Conservation (phyloP, 352 stramenopile genomes). For the Globisporangium cystogenes region DNA sequence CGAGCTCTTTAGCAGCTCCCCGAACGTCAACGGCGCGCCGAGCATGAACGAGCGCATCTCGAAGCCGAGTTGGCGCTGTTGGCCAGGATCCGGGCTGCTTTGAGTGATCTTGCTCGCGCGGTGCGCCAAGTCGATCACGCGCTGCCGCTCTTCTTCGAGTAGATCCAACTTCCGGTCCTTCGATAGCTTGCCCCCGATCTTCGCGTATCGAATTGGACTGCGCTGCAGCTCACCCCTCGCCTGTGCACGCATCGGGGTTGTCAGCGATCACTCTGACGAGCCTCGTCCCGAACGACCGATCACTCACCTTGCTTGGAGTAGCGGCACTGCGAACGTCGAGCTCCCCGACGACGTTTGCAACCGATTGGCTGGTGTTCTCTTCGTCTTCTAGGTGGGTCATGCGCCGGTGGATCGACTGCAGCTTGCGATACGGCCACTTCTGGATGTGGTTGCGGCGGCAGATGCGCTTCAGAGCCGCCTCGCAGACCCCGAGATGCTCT, state of each 20-base stretch:
- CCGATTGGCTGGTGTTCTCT: not conserved
- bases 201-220: not conserved
- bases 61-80: not conserved
- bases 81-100: not conserved
- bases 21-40: conserved; percentile 1
- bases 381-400: conserved; percentile 30
- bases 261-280: no score
- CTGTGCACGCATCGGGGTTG: no score
- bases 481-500: conserved; percentile 49
- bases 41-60: not conserved
- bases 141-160: conserved; percentile 21
- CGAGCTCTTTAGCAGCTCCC: conserved; percentile 3
- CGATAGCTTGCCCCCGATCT: not conserved
- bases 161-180: conserved; percentile 12
- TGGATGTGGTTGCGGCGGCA: conserved; percentile 64
- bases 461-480: conserved; percentile 80
- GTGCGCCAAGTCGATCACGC: conserved; percentile 18
- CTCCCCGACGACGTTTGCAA: not conserved
- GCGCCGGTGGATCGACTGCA: conserved; percentile 50
- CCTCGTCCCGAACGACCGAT: no score
- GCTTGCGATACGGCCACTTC: conserved; percentile 70
- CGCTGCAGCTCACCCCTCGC: not conserved
- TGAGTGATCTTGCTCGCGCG: not conserved
- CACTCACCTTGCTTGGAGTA: not conserved
- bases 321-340: no score